Percentiles rank a stretch among this genome's conserved stretches.
These are phyloP conservation scores for Boletus fagicola DNA, from an alignment of 768 basidiomycete genomes.

Conservation along the genomic window DNA sequence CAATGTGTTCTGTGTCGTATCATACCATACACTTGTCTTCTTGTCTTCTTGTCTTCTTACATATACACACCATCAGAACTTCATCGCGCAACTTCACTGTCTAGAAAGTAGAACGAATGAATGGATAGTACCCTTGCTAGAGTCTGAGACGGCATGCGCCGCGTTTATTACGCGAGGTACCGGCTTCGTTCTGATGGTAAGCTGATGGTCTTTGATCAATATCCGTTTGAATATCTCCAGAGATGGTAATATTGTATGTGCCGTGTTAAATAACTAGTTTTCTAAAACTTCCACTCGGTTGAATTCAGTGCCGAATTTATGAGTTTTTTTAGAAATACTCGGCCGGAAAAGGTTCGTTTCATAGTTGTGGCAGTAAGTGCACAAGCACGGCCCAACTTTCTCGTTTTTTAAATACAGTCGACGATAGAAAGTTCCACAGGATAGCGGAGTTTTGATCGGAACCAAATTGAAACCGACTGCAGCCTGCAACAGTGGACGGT, in stretches of 20 bases:
- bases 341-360: neutral
- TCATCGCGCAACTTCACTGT: constrained; percentile 1
- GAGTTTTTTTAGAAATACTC: neutral
- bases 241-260: constrained; percentile 5
- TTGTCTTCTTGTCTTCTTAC: constrained; percentile 15
- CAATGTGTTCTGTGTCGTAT: neutral
- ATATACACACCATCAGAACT: constrained; percentile 10
- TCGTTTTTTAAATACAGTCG: neutral
- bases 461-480: neutral
- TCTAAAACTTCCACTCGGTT: neutral
- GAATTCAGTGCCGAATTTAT: neutral
- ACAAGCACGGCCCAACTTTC: neutral
- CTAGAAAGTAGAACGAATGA: constrained; percentile 9
- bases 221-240: neutral
- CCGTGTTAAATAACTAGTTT: neutral
- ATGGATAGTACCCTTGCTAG: constrained; percentile 6
- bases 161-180: constrained; percentile 8
- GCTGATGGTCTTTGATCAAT: constrained; percentile 7
- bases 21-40: constrained; percentile 15
- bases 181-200: too few relatives aligned
- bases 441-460: neutral
- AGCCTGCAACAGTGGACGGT: too few relatives aligned
- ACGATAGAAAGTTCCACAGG: too few relatives aligned
- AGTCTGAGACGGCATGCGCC: neutral
- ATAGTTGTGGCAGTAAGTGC: neutral